Conservation (phyloP, 2,329 filamentous ascomycete genomes). For the Sarocladium strictum region DNA sequence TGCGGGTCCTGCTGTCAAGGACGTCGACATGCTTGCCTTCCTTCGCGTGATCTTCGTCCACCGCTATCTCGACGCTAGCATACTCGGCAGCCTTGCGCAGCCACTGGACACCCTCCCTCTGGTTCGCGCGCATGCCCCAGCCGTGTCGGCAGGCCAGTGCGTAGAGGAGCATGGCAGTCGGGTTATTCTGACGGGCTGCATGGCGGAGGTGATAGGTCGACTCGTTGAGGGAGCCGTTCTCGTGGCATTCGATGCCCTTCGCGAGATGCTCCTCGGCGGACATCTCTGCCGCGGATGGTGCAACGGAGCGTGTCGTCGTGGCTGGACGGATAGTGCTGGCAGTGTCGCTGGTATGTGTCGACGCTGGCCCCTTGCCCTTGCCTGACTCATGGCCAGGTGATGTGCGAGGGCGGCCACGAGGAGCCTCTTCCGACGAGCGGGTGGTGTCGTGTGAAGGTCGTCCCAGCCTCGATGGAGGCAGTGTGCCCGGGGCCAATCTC, state of each 20-base stretch:
- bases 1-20: conserved; percentile 71
- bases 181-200: conserved; percentile 77
- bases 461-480: conserved; percentile 38
- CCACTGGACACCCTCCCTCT: conserved; percentile 86
- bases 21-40: conserved; percentile 59
- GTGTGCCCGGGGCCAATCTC: conserved; percentile 28
- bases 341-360: conserved; percentile 40
- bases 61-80: conserved; percentile 74
- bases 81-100: conserved; percentile 83
- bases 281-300: conserved; percentile 60
- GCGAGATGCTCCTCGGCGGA: conserved; percentile 83
- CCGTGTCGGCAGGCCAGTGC: conserved; percentile 92
- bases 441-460: conserved; percentile 38
- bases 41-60: conserved; percentile 65
- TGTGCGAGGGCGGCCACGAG: conserved; percentile 38
- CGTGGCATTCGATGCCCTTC: conserved; percentile 85
- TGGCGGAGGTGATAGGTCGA: conserved; percentile 94
- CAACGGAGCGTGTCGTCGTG: conserved; percentile 36
- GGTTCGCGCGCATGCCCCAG: conserved; percentile 95
- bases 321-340: conserved; percentile 43
- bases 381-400: conserved; percentile 31
- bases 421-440: conserved; percentile 41
- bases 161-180: conserved; percentile 93
- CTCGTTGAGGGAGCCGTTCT: conserved; percentile 80
- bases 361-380: conserved; percentile 34